Base-by-base conservation (phyloP, 495 filamentous ascomycete species). In the Xylaria palmicola region DNA sequence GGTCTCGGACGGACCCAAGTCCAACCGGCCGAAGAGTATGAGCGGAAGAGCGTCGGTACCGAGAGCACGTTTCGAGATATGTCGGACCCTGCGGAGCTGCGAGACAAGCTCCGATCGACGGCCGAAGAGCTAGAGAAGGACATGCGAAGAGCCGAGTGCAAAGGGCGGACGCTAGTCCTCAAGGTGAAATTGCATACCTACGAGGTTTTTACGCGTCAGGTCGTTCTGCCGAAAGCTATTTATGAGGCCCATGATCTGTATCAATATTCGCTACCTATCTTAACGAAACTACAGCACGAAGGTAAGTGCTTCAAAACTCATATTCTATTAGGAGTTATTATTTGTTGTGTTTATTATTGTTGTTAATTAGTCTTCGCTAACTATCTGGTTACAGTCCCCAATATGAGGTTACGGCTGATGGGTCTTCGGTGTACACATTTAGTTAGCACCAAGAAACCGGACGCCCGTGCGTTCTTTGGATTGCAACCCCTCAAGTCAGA, bases 181-280 rank as follows among this genome's bases (percentile, higher is more conserved):
- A 99, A 99, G 73, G 83, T 97, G 49, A 99, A 99, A 71, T 78
- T 98, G 10, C 91, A 96, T 66, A 95, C 90, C 0, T 99, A 92
- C 66, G 91, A 97, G 71, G 93, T 98, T 9, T 77, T 90, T 17
- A 94, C 92, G 0, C 78, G 94, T 36, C 94, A 98, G 70, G 82
- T 83, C 12, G 81, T 88, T 37, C 85, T 88, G 9, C 85, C 90
- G 1, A 87, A 88, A 64, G 86, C 91, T 0, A 81, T 97, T 6
- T 81, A 72, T 29, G 74, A 79, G 1, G 88, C 90, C 0, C 89
- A 95, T 41, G 94, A 98, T 63, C 74, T 98, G 13, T 99, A 93
- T 71, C 83, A 82, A 19, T 91, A 86, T 69, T 74, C 90, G 0
- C 62, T 96, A 6, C 95, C 93, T 0, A 95, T 99, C 83, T 73